A percentile compares a stretch with the other conserved stretches of the same genome.
phyloP scores from a whole-genome alignment of 305 asterid genomes.

The Stenogyne calaminthoides region DNA sequence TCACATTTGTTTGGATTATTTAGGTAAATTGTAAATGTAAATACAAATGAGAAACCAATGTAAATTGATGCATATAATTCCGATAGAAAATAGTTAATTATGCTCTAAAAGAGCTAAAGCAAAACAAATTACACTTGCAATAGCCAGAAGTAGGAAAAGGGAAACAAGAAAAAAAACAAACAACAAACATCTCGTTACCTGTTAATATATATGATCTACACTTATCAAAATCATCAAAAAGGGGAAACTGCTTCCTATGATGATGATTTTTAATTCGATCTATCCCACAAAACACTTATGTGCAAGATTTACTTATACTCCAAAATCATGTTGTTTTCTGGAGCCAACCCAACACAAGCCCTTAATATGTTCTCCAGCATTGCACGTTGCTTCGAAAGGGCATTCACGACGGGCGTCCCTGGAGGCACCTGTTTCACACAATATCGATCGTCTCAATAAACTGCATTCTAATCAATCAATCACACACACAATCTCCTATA shows the following conservation, averaged over 20 bases:
- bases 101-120: conserved; percentile 35
- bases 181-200: not conserved
- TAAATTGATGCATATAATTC: conserved; percentile 13
- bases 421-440: conserved; percentile 78
- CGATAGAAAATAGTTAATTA: not conserved
- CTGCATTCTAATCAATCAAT: not conserved
- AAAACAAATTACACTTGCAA: conserved; percentile 31
- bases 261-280: conserved; percentile 20
- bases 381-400: conserved; percentile 88
- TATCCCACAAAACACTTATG: not conserved
- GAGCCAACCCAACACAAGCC: conserved; percentile 98
- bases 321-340: conserved; percentile 97
- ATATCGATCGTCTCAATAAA: not conserved
- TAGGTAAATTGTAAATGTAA: too few relatives aligned
- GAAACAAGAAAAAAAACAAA: not conserved
- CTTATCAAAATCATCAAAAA: not conserved
- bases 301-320: conserved; percentile 70
- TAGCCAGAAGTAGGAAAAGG: conserved; percentile 20
- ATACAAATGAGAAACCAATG: not conserved
- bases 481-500: not conserved
- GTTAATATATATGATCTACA: not conserved
- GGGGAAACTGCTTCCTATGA: not conserved
- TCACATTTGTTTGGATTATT: too few relatives aligned
- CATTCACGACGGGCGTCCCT: conserved; percentile 97
- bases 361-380: conserved; percentile 96